Conservation (phyloP, 116 monocot species). For the Cymodocea nodosa region DNA sequence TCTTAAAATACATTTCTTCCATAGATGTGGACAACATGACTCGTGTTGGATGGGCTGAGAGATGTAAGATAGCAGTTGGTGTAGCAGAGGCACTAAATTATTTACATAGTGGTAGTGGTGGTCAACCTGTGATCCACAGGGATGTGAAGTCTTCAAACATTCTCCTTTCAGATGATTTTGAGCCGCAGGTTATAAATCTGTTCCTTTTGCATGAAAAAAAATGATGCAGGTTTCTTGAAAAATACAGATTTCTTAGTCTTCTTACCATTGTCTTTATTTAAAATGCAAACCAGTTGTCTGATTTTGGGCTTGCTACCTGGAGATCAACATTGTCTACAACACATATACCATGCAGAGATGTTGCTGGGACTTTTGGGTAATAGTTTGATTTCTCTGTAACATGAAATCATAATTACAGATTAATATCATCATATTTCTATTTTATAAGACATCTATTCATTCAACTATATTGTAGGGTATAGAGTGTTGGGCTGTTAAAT, state of each 20-base stretch:
- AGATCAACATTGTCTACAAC: slow-evolving; percentile 14
- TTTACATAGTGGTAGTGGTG: slow-evolving; percentile 7
- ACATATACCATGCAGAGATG: slow-evolving; percentile 20
- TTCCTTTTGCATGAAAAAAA: not conserved
- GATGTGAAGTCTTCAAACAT: slow-evolving; percentile 30
- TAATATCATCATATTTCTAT: not conserved
- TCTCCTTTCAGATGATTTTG: slow-evolving; percentile 18
- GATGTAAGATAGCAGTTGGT: slow-evolving; percentile 59
- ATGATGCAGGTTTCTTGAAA: not conserved
- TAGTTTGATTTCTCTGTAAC: slow-evolving; percentile 7
- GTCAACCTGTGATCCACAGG: slow-evolving; percentile 16
- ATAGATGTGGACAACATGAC: slow-evolving; percentile 19
- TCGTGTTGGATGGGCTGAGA: slow-evolving; percentile 45
- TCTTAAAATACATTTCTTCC: not conserved
- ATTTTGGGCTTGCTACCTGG: slow-evolving; percentile 41
- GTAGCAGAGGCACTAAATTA: slow-evolving; percentile 35
- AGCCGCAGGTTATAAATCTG: slow-evolving; percentile 28
- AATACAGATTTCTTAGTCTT: not conserved
- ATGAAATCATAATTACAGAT: not conserved
- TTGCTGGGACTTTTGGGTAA: slow-evolving; percentile 55
- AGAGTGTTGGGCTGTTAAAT: no score
- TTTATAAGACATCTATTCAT: no score
- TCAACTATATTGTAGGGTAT: no score
- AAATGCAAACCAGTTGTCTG: slow-evolving; percentile 24
- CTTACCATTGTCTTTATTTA: not conserved